Conservation (phyloP, 2,329 filamentous ascomycete species). For the Phoma sp. region DNA sequence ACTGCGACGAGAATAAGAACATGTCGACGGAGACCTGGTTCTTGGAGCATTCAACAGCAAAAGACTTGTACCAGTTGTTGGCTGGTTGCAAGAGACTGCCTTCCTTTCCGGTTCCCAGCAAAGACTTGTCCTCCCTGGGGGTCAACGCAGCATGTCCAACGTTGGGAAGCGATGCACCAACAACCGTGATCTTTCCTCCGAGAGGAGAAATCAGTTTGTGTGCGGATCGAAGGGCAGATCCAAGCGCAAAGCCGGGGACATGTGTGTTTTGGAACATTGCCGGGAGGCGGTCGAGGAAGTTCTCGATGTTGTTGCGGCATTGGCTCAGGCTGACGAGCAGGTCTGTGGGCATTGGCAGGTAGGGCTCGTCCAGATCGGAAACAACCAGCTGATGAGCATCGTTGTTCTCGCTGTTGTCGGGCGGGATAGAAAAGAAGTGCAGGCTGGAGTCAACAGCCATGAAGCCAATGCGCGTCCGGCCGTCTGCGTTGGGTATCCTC, state of each 20-base stretch:
- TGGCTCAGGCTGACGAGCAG: slow-evolving; percentile 88
- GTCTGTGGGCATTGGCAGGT: slow-evolving; percentile 91
- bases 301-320: slow-evolving; percentile 88
- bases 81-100: slow-evolving; percentile 84
- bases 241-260: slow-evolving; percentile 90
- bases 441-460: slow-evolving; percentile 93
- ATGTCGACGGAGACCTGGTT: slow-evolving; percentile 86
- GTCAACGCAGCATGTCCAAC: slow-evolving; percentile 87
- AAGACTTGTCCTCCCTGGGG: slow-evolving; percentile 92
- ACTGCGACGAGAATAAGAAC: slow-evolving; percentile 45
- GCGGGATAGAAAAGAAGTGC: slow-evolving; percentile 94
- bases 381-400: slow-evolving; percentile 93
- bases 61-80: slow-evolving; percentile 98
- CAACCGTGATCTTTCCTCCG: slow-evolving; percentile 91
- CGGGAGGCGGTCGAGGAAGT: slow-evolving; percentile 87
- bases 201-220: slow-evolving; percentile 95
- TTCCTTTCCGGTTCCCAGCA: slow-evolving; percentile 93
- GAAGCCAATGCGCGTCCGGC: slow-evolving; percentile 90
- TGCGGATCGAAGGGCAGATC: slow-evolving; percentile 86
- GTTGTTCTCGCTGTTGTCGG: slow-evolving; percentile 81
- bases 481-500: slow-evolving; percentile 96
- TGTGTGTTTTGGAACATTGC: slow-evolving; percentile 97
- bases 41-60: slow-evolving; percentile 98
- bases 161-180: slow-evolving; percentile 89
- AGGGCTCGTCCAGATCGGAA: slow-evolving; percentile 94